Evolutionary conservation across 75 land plant genomes (phyloP).

Genomic region (Picea sitchensis): DNA sequence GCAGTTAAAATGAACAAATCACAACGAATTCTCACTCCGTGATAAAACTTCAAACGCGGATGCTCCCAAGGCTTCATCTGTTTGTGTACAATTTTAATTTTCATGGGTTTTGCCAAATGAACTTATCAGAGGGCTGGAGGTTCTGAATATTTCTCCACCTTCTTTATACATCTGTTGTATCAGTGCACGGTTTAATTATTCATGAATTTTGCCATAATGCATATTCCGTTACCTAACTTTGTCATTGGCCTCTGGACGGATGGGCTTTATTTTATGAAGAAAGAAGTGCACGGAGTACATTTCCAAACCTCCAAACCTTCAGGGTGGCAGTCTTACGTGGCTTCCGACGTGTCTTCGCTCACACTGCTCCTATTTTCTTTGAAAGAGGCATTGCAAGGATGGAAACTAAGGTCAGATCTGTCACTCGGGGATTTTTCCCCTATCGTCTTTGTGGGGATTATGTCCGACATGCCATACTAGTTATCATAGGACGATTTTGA

Average conservation of each 20-base stretch:
- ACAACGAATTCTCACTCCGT: too few relatives aligned
- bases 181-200: not conserved
- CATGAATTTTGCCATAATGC: not conserved
- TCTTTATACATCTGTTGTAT: too few relatives aligned
- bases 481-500: not conserved
- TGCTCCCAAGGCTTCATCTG: too few relatives aligned
- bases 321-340: constrained; percentile 62
- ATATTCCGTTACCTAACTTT: not conserved
- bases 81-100: too few relatives aligned
- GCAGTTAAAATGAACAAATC: too few relatives aligned
- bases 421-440: not conserved
- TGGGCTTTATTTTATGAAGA: constrained; percentile 31
- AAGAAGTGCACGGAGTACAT: constrained; percentile 81
- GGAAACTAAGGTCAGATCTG: constrained; percentile 67
- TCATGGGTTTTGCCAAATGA: too few relatives aligned
- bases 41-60: too few relatives aligned
- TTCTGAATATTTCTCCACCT: too few relatives aligned
- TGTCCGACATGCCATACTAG: not conserved
- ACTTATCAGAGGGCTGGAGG: too few relatives aligned
- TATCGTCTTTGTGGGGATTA: not conserved
- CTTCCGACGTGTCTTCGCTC: constrained; percentile 83
- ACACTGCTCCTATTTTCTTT: constrained; percentile 85
- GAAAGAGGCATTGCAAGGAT: constrained; percentile 87
- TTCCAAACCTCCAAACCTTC: constrained; percentile 77
- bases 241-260: not conserved